These are phyloP conservation scores for Amanita subjunquillea DNA, from an alignment of 768 basidiomycete species.

Conservation along the genomic window DNA sequence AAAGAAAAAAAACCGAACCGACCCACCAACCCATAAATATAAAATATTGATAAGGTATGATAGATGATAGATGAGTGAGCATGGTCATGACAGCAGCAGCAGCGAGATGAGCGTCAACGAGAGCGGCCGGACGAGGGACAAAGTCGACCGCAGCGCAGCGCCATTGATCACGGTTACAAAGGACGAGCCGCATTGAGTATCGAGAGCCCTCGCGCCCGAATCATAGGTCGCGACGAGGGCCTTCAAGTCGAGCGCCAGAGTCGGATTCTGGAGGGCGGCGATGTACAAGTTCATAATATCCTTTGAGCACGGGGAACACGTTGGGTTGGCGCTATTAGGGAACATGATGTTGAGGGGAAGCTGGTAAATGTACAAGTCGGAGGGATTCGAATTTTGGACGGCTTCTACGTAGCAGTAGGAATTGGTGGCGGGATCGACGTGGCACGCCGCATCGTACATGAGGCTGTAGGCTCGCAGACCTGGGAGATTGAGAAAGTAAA, in stretches of 20 bases:
- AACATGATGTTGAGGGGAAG: constrained; percentile 51
- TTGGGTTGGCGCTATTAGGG: constrained; percentile 35
- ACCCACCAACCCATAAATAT: not conserved
- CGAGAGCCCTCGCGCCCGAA: not conserved
- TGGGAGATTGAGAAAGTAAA: constrained; percentile 10
- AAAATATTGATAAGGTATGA: not conserved
- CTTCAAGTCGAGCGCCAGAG: constrained; percentile 8
- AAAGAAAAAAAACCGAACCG: not conserved
- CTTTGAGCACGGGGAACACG: constrained; percentile 59
- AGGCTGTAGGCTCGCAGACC: constrained; percentile 55
- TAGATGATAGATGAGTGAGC: not conserved
- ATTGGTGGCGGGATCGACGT: constrained; percentile 42
- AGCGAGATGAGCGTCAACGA: not conserved
- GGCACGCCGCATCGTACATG: constrained; percentile 55
- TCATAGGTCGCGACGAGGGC: constrained; percentile 3
- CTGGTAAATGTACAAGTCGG: constrained; percentile 65
- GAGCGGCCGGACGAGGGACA: not conserved
- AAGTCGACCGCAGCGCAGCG: not conserved
- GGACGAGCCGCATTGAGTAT: not conserved
- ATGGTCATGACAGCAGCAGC: not conserved
- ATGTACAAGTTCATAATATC: constrained; percentile 47
- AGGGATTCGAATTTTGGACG: constrained; percentile 40
- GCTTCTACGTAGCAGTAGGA: constrained; percentile 72
- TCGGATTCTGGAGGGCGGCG: constrained; percentile 25
- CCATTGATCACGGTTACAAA: not conserved